Percentiles rank a stretch among this genome's conserved stretches.
Conservation (phyloP, 116 monocot species). For the Phalaenopsis hybrid region DNA sequence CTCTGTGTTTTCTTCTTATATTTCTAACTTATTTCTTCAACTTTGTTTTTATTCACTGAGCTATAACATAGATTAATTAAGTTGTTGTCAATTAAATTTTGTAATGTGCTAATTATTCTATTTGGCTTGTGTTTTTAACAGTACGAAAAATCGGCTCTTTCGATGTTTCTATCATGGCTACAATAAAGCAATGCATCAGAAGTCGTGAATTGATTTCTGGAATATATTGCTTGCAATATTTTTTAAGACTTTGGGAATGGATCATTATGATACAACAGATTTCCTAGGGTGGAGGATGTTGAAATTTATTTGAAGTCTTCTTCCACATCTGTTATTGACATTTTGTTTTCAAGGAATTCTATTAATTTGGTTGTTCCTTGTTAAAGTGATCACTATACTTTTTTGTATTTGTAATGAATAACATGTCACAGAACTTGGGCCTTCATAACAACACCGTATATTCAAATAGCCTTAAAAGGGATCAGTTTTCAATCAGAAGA, state of each 20-base stretch:
- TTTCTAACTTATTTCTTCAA: too few relatives aligned
- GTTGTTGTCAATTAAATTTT: too few relatives aligned
- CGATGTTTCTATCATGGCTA: neutral
- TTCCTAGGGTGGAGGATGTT: conserved; percentile 45
- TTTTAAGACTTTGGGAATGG: conserved; percentile 17
- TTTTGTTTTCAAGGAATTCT: conserved; percentile 11
- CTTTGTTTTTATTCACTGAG: too few relatives aligned
- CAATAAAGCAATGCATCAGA: neutral
- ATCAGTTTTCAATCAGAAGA: neutral
- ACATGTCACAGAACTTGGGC: neutral
- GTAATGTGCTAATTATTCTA: neutral
- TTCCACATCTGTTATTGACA: conserved; percentile 7
- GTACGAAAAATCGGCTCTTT: neutral
- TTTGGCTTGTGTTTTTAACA: neutral
- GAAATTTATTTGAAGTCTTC: neutral
- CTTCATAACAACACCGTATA: neutral
- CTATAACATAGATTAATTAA: too few relatives aligned
- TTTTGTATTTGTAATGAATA: conserved; percentile 5
- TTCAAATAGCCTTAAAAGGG: neutral
- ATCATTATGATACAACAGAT: conserved; percentile 31
- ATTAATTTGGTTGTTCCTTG: conserved; percentile 8
- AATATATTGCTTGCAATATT: neutral
- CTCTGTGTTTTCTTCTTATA: too few relatives aligned
- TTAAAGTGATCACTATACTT: conserved; percentile 24
- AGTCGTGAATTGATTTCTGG: neutral